These are phyloP conservation scores for Orbilia brochopaga DNA, from an alignment of 2,329 filamentous ascomycete genomes.

Conservation along the genomic window DNA sequence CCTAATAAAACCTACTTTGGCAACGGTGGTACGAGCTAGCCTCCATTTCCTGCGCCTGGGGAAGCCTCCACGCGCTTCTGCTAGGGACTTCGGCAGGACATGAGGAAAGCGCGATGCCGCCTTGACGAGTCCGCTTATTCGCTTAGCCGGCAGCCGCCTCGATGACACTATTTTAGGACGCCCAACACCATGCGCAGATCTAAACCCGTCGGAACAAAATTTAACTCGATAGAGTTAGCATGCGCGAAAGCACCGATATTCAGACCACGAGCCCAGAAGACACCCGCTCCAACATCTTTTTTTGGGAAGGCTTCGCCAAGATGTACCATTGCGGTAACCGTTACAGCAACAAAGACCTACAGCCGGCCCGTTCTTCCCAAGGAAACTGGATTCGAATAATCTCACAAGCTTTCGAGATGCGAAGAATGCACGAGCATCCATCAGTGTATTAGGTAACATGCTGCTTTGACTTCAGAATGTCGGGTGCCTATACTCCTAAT, in stretches of 20 bases:
- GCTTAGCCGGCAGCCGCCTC: slow-evolving; percentile 37
- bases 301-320: slow-evolving; percentile 33
- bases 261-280: background rate
- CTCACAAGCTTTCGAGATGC: slow-evolving; percentile 3
- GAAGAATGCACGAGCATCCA: slow-evolving; percentile 14
- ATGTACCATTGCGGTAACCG: slow-evolving; percentile 9
- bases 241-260: background rate
- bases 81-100: slow-evolving; percentile 35
- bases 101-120: slow-evolving; percentile 18
- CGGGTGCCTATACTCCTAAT: slow-evolving; percentile 2
- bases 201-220: background rate
- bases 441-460: slow-evolving; percentile 6
- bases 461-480: slow-evolving; percentile 21
- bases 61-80: slow-evolving; percentile 35
- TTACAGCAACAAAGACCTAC: background rate
- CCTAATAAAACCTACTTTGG: background rate
- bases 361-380: background rate
- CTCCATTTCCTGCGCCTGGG: slow-evolving; percentile 22
- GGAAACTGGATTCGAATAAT: slow-evolving; percentile 13
- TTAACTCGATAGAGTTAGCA: slow-evolving; percentile 20
- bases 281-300: background rate
- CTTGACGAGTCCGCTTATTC: slow-evolving; percentile 2
- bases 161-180: slow-evolving; percentile 16
- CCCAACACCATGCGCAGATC: background rate
- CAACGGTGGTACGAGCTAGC: slow-evolving; percentile 16